Conservation (phyloP, 768 basidiomycete genomes). For the Amyloporia xantha region DNA sequence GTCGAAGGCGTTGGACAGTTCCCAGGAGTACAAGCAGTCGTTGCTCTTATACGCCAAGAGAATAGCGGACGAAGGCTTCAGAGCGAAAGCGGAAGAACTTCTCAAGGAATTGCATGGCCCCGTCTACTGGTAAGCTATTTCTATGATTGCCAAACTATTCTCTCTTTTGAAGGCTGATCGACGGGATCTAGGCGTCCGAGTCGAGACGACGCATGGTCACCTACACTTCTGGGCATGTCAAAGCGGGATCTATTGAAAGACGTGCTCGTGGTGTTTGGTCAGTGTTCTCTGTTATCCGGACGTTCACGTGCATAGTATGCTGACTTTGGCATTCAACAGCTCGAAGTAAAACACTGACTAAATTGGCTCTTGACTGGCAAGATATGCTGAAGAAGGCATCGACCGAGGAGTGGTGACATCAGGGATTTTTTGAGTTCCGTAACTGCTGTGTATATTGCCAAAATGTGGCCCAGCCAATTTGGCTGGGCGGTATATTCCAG, state of each 20-base stretch:
- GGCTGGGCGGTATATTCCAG: no score
- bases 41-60: conserved; percentile 74
- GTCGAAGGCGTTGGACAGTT: conserved; percentile 68
- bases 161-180: no score
- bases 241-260: conserved; percentile 84
- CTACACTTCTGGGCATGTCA: conserved; percentile 59
- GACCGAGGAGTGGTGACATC: conserved; percentile 15
- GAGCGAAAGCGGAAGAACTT: conserved; percentile 85
- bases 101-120: conserved; percentile 88
- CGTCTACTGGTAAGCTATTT: conserved; percentile 67
- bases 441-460: no score
- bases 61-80: conserved; percentile 85
- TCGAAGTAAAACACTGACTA: conserved; percentile 66
- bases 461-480: no score
- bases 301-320: neutral
- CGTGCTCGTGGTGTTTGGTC: conserved; percentile 74
- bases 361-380: conserved; percentile 78
- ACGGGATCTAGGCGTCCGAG: conserved; percentile 51
- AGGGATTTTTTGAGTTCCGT: no score
- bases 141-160: neutral
- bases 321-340: no score
- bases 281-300: conserved; percentile 20
- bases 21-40: conserved; percentile 76
- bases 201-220: conserved; percentile 60
- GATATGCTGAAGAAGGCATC: conserved; percentile 62